Percentiles rank a stretch among this genome's conserved stretches.
Conservation (phyloP, 1,284 basidiomycete species). For the Stereum hirsutum region DNA sequence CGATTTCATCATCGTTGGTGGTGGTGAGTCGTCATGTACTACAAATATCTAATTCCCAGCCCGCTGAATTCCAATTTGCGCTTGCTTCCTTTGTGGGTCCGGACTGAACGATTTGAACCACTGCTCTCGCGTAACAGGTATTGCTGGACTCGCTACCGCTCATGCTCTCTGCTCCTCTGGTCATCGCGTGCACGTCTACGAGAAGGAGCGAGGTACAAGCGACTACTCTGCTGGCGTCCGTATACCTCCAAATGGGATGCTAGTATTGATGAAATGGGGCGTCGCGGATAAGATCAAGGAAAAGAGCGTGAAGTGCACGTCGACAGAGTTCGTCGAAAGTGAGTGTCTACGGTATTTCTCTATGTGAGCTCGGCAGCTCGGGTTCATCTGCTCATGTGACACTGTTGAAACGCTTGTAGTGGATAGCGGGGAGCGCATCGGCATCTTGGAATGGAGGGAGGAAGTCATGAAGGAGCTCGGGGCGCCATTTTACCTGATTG, state of each 20-base stretch:
- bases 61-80: too few relatives aligned
- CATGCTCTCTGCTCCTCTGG: conserved; percentile 37
- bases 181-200: conserved; percentile 42
- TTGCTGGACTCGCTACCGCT: conserved; percentile 39
- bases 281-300: conserved; percentile 27
- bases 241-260: conserved; percentile 42
- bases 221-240: conserved; percentile 33
- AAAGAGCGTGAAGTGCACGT: conserved; percentile 21
- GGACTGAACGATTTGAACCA: background rate
- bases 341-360: background rate
- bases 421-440: conserved; percentile 33
- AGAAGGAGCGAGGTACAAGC: conserved; percentile 22
- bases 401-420: conserved; percentile 19
- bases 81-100: too few relatives aligned
- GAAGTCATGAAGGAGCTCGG: conserved; percentile 45
- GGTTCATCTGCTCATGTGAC: background rate
- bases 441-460: conserved; percentile 39
- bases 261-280: conserved; percentile 43
- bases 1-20: background rate
- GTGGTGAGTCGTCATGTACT: background rate
- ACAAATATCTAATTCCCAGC: background rate
- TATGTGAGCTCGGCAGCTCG: too few relatives aligned
- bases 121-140: background rate
- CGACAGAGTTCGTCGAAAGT: conserved; percentile 11
- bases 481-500: conserved; percentile 40